Evolutionary conservation across 345 rosid species (phyloP), one percentile per base, ranked within the genome.

Genomic region (Litchi chinensis): DNA sequence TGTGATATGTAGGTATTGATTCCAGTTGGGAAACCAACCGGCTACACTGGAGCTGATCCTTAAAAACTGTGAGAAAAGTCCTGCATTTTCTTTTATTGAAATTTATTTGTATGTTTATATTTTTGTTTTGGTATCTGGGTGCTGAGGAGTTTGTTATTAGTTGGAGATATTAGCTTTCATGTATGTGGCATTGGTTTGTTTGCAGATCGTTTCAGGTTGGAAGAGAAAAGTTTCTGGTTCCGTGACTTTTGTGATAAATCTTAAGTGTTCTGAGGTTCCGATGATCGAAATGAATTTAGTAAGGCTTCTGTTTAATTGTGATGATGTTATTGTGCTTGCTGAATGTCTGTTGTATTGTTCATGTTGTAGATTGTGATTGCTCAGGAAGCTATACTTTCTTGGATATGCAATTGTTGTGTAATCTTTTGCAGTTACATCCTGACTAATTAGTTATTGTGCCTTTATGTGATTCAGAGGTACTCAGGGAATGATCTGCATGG

Each of bases 131-230:
- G n/a, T n/a, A n/a, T n/a, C n/a, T n/a, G n/a, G n/a, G n/a, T n/a
- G n/a, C n/a, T n/a, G n/a, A n/a, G n/a, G n/a, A 16, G 8, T 19
- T 39, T 10, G 56, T 18, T 72, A 37, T 41, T 22, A 19, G 28
- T 57, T 26, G 69, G 40, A 40, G 74, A 19, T 65, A 65, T 24
- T n/a, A 48, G 9, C 48, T 44, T 44, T 39, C 13, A 18, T 74
- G 67, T 44, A 41, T 59, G 8, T 22, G 11, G 39, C 46, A 16
- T n/a, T 46, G 68, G 26, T 70, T 69, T 76, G 65, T 43, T 2
- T 84, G 86, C 87, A 96, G 99, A 83, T 91, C 98, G 10, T 94
- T 96, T 80, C 99, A 94, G 87, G 88, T 96, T 78, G 98, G 99
- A 75, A 90, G 88, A 82, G 99, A 94, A 86, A 93, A 92, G 84